phyloP scores from a whole-genome alignment of 106 monocot genomes.

The Alisma plantagoaquatica region DNA sequence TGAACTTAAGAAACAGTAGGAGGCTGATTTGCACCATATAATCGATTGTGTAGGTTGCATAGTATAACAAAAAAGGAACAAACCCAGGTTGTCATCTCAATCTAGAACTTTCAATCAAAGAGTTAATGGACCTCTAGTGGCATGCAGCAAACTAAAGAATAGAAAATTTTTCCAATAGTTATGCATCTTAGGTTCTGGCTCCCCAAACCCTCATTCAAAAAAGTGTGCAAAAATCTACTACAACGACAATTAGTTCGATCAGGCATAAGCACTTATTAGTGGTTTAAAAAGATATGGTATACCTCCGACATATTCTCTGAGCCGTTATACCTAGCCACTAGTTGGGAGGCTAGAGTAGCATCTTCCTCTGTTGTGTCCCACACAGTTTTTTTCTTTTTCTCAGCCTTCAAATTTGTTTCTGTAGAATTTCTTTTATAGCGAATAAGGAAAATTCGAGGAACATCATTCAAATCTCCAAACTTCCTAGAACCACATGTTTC shows the following conservation, averaged over 20 bases:
- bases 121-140: too few species aligned
- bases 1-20: too few species aligned
- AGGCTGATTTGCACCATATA: too few species aligned
- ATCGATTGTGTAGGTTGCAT: too few species aligned
- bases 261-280: neutral
- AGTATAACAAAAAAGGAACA: too few species aligned
- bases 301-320: constrained; percentile 78
- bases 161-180: too few species aligned
- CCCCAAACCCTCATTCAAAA: neutral
- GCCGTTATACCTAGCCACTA: constrained; percentile 85
- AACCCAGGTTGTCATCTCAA: too few species aligned
- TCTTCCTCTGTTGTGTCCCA: constrained; percentile 49
- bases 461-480: constrained; percentile 43
- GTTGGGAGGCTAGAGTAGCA: constrained; percentile 57
- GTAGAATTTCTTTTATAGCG: constrained; percentile 66
- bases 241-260: neutral
- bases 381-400: constrained; percentile 40
- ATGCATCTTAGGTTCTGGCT: neutral
- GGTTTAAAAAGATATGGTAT: constrained; percentile 3
- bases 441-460: constrained; percentile 61
- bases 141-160: too few species aligned
- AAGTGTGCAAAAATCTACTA: neutral
- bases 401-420: constrained; percentile 22
- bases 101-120: too few species aligned
- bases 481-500: constrained; percentile 83